phyloP scores from a whole-genome alignment of 2,329 filamentous ascomycete species.

The Apiospora hydei region DNA sequence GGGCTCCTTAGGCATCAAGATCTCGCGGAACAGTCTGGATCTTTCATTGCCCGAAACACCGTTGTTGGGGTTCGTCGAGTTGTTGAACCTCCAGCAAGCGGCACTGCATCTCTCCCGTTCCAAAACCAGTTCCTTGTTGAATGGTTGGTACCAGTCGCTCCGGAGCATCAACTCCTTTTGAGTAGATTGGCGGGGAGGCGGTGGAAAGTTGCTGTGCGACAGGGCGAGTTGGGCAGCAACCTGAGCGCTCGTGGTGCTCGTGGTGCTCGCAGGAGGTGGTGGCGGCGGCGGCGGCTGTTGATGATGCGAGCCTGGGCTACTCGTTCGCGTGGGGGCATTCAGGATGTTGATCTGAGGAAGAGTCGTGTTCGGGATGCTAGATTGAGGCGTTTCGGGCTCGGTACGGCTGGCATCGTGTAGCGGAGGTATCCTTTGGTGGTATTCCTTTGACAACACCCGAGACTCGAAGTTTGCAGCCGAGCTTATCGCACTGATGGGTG shows the following conservation, averaged over 20 bases:
- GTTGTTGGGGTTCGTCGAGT: constrained; percentile 76
- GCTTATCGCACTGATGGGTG: constrained; percentile 65
- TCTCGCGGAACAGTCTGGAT: constrained; percentile 73
- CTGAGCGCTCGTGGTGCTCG: constrained; percentile 57
- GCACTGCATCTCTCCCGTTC: constrained; percentile 86
- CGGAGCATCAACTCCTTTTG: constrained; percentile 92
- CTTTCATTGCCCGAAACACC: constrained; percentile 75
- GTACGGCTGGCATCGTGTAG: constrained; percentile 65
- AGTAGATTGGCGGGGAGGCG: constrained; percentile 53
- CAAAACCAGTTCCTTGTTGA: constrained; percentile 76
- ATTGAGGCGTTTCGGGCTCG: constrained; percentile 62
- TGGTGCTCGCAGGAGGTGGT: constrained; percentile 46
- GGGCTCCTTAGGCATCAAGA: constrained; percentile 69
- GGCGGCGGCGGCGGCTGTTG: constrained; percentile 38
- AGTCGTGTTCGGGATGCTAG: constrained; percentile 46
- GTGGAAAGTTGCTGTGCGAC: constrained; percentile 60
- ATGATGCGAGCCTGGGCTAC: constrained; percentile 48
- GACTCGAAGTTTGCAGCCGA: constrained; percentile 43
- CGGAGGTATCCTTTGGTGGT: constrained; percentile 63
- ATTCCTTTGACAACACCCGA: constrained; percentile 57
- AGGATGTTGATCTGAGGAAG: constrained; percentile 66
- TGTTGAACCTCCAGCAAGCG: constrained; percentile 87
- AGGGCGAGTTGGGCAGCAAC: constrained; percentile 66
- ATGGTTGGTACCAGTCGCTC: constrained; percentile 81
- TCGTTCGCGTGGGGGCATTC: constrained; percentile 55